phyloP scores from a whole-genome alignment of 176 grass and related monocot genomes.

The Avena insularis region DNA sequence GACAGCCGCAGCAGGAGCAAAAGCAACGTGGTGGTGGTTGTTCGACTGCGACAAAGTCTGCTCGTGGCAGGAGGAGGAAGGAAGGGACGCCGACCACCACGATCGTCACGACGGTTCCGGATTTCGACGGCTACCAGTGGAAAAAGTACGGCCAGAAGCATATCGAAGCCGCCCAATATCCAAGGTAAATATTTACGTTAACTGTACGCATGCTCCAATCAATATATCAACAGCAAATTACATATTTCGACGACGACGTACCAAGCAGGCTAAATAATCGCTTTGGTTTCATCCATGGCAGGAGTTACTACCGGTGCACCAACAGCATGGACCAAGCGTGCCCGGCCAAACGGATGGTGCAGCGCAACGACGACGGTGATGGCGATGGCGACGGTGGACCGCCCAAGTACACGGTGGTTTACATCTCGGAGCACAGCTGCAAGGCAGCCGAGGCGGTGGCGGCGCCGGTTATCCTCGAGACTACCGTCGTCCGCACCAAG shows the following conservation, averaged over 20 bases:
- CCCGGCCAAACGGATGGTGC: conserved; percentile 56
- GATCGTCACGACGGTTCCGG: conserved; percentile 31
- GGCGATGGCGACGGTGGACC: neutral
- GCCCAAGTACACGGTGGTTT: conserved; percentile 13
- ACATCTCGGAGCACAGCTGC: conserved; percentile 30
- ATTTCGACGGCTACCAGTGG: conserved; percentile 58
- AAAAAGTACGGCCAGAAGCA: conserved; percentile 59
- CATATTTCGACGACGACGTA: neutral
- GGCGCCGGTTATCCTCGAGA: conserved; percentile 56
- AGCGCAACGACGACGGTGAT: conserved; percentile 30
- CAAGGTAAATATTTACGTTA: conserved; percentile 18
- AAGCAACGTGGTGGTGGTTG: neutral
- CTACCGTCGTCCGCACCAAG: neutral
- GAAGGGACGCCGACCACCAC: neutral
- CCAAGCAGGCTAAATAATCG: neutral
- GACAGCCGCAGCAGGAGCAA: neutral
- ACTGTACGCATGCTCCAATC: no score
- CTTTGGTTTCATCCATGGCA: conserved; percentile 24
- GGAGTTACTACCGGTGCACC: conserved; percentile 71
- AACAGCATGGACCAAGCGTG: conserved; percentile 9
- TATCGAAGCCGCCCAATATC: conserved; percentile 38
- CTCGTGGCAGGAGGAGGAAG: conserved; percentile 3
- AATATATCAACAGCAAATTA: no score
- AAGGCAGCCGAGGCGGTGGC: neutral
- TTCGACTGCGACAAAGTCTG: neutral